Evolutionary conservation across 2,329 filamentous ascomycete species (phyloP), one percentile per base, ranked within the genome.

Genomic region (Sclerotinia borealis): DNA sequence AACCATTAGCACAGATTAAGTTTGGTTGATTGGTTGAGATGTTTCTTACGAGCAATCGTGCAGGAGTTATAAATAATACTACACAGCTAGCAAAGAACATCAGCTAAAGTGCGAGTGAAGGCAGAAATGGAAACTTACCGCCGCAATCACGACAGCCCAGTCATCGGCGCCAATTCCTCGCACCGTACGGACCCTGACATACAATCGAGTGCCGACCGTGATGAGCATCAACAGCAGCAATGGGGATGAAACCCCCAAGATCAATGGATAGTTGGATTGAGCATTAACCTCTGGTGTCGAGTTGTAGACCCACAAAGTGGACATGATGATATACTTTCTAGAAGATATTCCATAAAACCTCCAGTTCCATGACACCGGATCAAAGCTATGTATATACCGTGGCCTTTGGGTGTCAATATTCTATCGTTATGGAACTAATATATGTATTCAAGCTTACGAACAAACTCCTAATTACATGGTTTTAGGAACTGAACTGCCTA

Each of bases 281-380:
- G 58, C 47, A 25, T 52, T 41, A 43, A 52, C 48, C 25, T 60
- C 47, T 52, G 58, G 34, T 22, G 58, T 41, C 37, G 58, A 50
- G 58, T 60, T 60, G 7, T 52, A 60, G 58, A 60, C 58, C 58
- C 58, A 60, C 58, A 60, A 29, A 60, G 36, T 41, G 58, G 58
- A 25, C 45, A 60, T 52, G 58, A 41, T 34, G 58, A 50, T 60
- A 41, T n/a, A 34, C 13, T 29, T 52, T 31, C 36, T 37, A 41
- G 37, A 52, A 31, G 58, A 52, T 22, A 43, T 50, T 34, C 58
- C 34, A 31, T 17, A 37, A 25, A 51, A 29, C 8, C 34, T 27
- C 25, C 25, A 52, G 19, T 22, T 13, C 36, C 25, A 29, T 52
- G 6, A 31, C 34, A 51, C 45, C 19, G 36, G 58, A 29, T 31